Base-by-base conservation (phyloP, 2,329 filamentous ascomycete species). In the Colletotrichum sp. region DNA sequence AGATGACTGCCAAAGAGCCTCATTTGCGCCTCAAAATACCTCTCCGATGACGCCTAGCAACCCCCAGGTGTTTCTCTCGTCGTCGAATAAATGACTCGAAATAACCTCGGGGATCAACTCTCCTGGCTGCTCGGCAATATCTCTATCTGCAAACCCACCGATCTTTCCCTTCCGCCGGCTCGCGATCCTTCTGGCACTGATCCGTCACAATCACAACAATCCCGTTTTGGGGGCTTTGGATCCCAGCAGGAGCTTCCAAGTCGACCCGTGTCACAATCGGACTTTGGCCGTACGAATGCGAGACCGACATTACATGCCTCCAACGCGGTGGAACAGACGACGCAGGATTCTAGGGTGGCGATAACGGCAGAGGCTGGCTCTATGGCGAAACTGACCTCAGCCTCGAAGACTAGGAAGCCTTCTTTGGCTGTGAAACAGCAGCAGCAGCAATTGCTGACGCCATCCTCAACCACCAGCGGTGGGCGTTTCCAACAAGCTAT, bases 61-160 rank as follows among this genome's bases (percentile, higher is more conserved):
- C 44, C 62, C 57, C 61, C 64, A 59, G 30, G 70, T 65, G 29
- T 9, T 75, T 30, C 49, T 32, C 32, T 29, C 49, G 59, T 63
- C 76, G 80, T 83, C 84, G 87, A 82, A 86, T 89, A 89, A 86
- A 92, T 92, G 90, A 92, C 90, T 86, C 89, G 89, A 82, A 91
- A 92, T 85, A 92, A 92, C 81, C 87, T 92, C 76, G 82, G 84
- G 79, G 87, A 90, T 81, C 89, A 92, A 82, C 84, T 92, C 79
- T 85, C 88, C 79, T 92, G 90, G 90, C 86, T 92, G 80, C 81
- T 91, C 80, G 86, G 86, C 80, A 89, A 90, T 82, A 83, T 85
- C 79, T 81, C 84, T 72, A 81, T 84, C 80, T 83, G 83, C 79
- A 84, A 83, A 81, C 86, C 86, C 66, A 75, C 85, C 84, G 73